phyloP scores from a whole-genome alignment of 2,329 filamentous ascomycete species.

The Cladorrhinum sp. region DNA sequence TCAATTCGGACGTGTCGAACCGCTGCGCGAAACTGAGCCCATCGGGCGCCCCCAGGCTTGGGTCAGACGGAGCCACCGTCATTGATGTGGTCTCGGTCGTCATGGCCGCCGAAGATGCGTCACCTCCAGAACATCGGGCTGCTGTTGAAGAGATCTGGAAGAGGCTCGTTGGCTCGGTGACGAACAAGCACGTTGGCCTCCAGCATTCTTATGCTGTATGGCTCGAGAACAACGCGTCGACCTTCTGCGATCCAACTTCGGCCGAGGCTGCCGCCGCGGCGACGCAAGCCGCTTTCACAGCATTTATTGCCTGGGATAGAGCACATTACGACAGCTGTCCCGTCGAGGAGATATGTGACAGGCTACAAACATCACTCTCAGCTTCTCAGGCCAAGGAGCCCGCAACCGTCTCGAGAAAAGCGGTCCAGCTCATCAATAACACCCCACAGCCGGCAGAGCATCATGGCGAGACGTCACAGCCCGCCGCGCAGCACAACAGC shows the following conservation, averaged over 20 bases:
- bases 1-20: slow-evolving; percentile 7
- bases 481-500: background rate
- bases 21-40: slow-evolving; percentile 9
- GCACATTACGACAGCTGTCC: slow-evolving; percentile 6
- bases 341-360: slow-evolving; percentile 6
- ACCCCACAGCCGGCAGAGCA: background rate
- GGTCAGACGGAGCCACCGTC: background rate
- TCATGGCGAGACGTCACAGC: background rate
- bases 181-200: background rate
- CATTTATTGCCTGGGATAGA: slow-evolving; percentile 11
- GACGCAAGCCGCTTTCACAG: slow-evolving; percentile 5
- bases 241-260: slow-evolving; percentile 4
- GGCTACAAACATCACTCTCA: background rate
- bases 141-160: slow-evolving; percentile 6
- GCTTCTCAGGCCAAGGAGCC: background rate
- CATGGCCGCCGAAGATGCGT: background rate
- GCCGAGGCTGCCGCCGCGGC: slow-evolving; percentile 5
- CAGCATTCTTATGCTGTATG: slow-evolving; percentile 9
- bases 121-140: background rate
- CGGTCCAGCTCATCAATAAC: slow-evolving; percentile 5
- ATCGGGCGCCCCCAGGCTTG: background rate
- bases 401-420: slow-evolving; percentile 2
- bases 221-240: slow-evolving; percentile 11
- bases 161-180: background rate
- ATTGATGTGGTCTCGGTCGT: slow-evolving; percentile 9